phyloP scores from a whole-genome alignment of 2,329 filamentous ascomycete species.

The Triangularia setosa region DNA sequence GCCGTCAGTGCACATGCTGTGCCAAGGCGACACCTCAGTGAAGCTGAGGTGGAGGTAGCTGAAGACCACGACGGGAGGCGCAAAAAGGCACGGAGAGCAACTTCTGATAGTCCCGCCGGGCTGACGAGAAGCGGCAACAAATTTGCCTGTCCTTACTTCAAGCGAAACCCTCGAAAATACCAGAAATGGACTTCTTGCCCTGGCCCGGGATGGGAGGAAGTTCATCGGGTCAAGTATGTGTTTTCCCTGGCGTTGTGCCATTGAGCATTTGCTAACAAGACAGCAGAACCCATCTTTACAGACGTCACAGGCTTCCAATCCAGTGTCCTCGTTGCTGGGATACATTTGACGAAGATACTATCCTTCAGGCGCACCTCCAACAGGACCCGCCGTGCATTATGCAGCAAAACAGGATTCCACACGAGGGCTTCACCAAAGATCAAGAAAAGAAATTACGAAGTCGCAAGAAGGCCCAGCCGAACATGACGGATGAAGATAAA shows the following conservation, averaged over 20 bases:
- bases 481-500: constrained; percentile 27
- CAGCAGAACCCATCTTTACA: constrained; percentile 24
- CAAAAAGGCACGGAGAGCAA: constrained; percentile 14
- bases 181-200: constrained; percentile 27
- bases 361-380: constrained; percentile 21
- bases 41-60: not conserved
- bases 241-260: not conserved
- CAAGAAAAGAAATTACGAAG: constrained; percentile 25
- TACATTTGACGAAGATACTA: constrained; percentile 18
- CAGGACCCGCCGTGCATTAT: constrained; percentile 23
- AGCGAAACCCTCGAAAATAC: constrained; percentile 26
- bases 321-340: constrained; percentile 27
- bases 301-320: constrained; percentile 23
- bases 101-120: not conserved
- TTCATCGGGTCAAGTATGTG: constrained; percentile 27
- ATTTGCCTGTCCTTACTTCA: constrained; percentile 28
- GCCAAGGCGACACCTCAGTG: not conserved
- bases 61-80: constrained; percentile 25
- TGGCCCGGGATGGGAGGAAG: constrained; percentile 27
- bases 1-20: not conserved
- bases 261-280: constrained; percentile 3
- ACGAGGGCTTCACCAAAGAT: constrained; percentile 26
- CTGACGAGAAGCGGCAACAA: not conserved
- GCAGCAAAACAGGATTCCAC: constrained; percentile 10
- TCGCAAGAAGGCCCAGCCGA: constrained; percentile 24